Percentiles rank a stretch among this genome's conserved stretches.
Evolutionary conservation across 257 asterid genomes (phyloP).

Genomic region (Ballota nigra): DNA sequence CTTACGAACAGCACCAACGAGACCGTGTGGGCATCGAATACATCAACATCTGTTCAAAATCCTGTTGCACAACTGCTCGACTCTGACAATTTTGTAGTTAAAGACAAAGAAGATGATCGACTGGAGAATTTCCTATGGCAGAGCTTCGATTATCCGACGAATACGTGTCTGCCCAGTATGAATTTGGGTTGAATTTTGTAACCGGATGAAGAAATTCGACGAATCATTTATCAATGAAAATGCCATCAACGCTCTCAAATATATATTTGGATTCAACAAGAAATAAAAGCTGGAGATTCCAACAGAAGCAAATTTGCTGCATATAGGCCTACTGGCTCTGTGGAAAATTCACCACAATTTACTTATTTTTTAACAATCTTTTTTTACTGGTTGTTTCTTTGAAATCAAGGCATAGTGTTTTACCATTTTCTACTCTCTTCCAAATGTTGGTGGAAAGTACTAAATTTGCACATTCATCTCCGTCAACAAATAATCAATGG

Average conservation of each 20-base stretch:
- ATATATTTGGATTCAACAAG: conserved; percentile 81
- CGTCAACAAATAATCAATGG: conserved; percentile 10
- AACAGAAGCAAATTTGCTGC: not conserved
- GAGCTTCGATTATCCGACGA: too few relatives aligned
- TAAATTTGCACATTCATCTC: not conserved
- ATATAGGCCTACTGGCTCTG: conserved; percentile 25
- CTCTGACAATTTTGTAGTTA: too few relatives aligned
- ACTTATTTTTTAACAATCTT: not conserved
- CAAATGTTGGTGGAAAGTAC: not conserved
- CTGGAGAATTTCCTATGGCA: too few relatives aligned
- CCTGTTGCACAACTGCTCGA: too few relatives aligned
- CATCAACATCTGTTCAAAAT: too few relatives aligned
- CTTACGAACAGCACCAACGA: too few relatives aligned
- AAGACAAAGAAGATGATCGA: too few relatives aligned
- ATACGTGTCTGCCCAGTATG: too few relatives aligned
- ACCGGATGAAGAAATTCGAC: conserved; percentile 72
- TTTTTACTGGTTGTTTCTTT: conserved; percentile 6
- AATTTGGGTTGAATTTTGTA: too few relatives aligned
- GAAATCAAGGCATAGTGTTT: not conserved
- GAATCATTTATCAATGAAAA: conserved; percentile 91
- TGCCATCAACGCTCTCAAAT: conserved; percentile 88
- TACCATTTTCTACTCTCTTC: not conserved
- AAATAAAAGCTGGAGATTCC: conserved; percentile 36
- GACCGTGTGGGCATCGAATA: too few relatives aligned
- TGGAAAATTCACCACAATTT: conserved; percentile 3